Percentiles rank a stretch among this genome's conserved stretches.
Evolutionary conservation across 2,329 filamentous ascomycete species (phyloP).

Genomic region (Helicocarpus griseus): DNA sequence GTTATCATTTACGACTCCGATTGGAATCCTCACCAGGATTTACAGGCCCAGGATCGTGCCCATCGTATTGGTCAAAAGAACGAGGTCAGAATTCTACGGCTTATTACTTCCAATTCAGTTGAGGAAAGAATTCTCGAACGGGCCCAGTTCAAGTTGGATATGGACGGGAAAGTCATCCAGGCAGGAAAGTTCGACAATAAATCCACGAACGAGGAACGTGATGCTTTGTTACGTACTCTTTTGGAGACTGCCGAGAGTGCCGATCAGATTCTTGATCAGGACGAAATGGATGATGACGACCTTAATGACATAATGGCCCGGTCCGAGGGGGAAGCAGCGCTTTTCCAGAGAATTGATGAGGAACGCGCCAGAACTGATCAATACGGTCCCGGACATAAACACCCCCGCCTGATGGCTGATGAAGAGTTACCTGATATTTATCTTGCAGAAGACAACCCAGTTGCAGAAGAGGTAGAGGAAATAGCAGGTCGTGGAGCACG

Average conservation of each 20-base stretch:
- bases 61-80: conserved; percentile 99
- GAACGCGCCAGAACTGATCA: conserved; percentile 55
- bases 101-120: conserved; percentile 94
- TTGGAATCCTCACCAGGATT: conserved; percentile 98
- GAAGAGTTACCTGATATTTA: conserved; percentile 91
- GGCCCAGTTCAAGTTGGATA: conserved; percentile 94
- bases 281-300: conserved; percentile 98
- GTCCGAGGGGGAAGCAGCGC: conserved; percentile 63
- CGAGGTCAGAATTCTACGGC: conserved; percentile 87
- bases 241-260: conserved; percentile 67
- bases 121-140: conserved; percentile 98
- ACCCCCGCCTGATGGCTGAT: conserved; percentile 76
- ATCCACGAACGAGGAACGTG: conserved; percentile 94
- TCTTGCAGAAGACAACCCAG: conserved; percentile 71
- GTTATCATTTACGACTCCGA: conserved; percentile 99
- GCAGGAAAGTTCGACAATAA: conserved; percentile 99
- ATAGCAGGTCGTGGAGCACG: conserved; percentile 79
- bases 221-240: conserved; percentile 89
- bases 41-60: conserved; percentile 98
- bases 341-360: conserved; percentile 77
- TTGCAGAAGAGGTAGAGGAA: conserved; percentile 69
- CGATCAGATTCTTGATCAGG: conserved; percentile 60
- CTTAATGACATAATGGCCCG: conserved; percentile 90
- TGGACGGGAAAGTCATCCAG: conserved; percentile 99
- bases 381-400: conserved; percentile 62